Evolutionary conservation across 108 stramenopile genomes (phyloP), one percentile per base, ranked within the genome.

Genomic region (Pseudonitzschia multistriata): DNA sequence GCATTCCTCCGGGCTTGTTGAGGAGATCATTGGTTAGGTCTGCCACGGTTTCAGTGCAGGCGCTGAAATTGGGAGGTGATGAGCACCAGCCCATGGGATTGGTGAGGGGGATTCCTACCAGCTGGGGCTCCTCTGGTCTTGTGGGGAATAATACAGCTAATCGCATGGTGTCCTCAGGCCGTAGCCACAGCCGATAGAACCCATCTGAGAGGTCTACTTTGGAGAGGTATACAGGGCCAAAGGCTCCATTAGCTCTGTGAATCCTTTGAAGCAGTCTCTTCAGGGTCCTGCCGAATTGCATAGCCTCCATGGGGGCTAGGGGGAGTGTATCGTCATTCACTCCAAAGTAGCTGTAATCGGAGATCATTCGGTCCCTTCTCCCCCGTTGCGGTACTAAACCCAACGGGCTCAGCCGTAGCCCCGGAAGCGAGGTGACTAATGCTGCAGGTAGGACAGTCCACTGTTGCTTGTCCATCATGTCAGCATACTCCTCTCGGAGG

Each of bases 231-330:
- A 74, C 66, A 7, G 73, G 73, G 8, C 73, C 73, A 24, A 42
- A 33, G 21, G 17, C n/a, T n/a, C n/a, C n/a, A n/a, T n/a, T n/a
- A n/a, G n/a, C n/a, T n/a, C n/a, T n/a, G n/a, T n/a, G n/a, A n/a
- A n/a, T n/a, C n/a, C n/a, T n/a, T n/a, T n/a, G n/a, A n/a, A 79
- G 57, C 1, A 79, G 22, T 13, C 74, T 40, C 0, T 65, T 57
- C 30, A 79, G 60, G 19, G 74, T 50, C 29, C 67, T 65, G 17
- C 70, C 79, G 40, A 79, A 79, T 56, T 79, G 74, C 79, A 79
- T 75, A 24, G 79, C 49, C 0, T 76, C 75, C 3, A 0, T 1
- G 60, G 71, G 66, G 22, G 77, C 64, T 29, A 74, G 59, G 1
- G 65, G 73, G 5, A 70, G 24, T 3, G 68, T 78, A 0, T 76